Base-by-base conservation (phyloP, 148 eudicot species). In the Rhododendron mucronatum region DNA sequence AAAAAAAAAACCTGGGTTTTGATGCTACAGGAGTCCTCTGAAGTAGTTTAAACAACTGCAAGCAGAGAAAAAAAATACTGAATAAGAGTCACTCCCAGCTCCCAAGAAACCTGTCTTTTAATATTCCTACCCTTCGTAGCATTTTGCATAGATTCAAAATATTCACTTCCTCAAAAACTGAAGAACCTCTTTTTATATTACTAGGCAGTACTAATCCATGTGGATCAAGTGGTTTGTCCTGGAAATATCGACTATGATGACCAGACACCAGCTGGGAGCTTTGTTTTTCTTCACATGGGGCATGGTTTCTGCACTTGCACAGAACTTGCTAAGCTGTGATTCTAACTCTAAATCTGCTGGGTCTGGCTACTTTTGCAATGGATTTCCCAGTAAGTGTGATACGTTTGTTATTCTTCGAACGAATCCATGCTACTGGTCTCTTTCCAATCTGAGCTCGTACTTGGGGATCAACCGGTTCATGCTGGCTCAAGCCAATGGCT, bases 81-180 rank as follows among this genome's bases (percentile, higher is more conserved):
- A 67, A 14, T 5, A 82, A n/a, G 82, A 67, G 86, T 82, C 78
- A 81, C 48, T 87, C 90, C 93, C 95, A 89, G 91, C 55, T 88
- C 89, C 95, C 95, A 89, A 93, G 86, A 90, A 45, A 84, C 80
- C 84, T 93, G 91, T 93, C 93, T 86, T 84, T 80, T 75, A 88
- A 59, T 44, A 8, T 71, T 81, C 53, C 75, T 55, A 81, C 80
- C 83, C 69, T 85, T 86, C 44, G 65, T 86, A 85, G 88, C 73
- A 76, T 37, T 85, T 91, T 85, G 83, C 88, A 87, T 86, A 87
- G 92, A 90, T 94, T 91, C 90, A 83, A 91, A 90, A 85, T 82
- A 59, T 84, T 83, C 89, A 87, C 81, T 69, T 13, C 67, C 83
- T 84, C 74, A 71, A 71, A 59, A 26, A 51, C 82, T 39, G 82